A percentile compares a stretch with the other conserved stretches of the same genome.
These are phyloP conservation scores for Arachnomyces sp. DNA, from an alignment of 2,329 filamentous ascomycete genomes.

Conservation along the genomic window DNA sequence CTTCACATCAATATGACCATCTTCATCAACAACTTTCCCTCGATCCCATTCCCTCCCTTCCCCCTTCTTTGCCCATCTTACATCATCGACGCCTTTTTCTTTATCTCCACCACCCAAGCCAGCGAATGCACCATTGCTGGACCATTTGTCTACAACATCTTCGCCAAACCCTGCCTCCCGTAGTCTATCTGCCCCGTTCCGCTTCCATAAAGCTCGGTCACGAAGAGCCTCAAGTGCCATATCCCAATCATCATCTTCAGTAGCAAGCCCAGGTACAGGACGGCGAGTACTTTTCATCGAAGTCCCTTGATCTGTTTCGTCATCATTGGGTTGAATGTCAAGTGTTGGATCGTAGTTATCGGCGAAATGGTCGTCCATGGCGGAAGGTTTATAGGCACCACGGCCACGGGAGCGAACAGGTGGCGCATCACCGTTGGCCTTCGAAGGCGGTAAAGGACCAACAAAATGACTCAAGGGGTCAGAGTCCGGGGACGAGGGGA, in stretches of 20 bases:
- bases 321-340: constrained; percentile 30
- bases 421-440: constrained; percentile 31
- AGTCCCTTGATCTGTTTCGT: constrained; percentile 48
- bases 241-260: constrained; percentile 62
- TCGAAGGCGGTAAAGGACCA: constrained; percentile 55
- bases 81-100: constrained; percentile 58
- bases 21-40: constrained; percentile 51
- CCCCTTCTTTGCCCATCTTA: constrained; percentile 64
- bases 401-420: constrained; percentile 57
- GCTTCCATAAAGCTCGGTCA: constrained; percentile 70
- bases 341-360: constrained; percentile 50
- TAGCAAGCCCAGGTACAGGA: constrained; percentile 34
- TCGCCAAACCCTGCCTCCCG: constrained; percentile 71
- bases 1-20: constrained; percentile 45
- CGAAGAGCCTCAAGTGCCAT: constrained; percentile 67
- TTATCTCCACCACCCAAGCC: constrained; percentile 21
- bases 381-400: constrained; percentile 52
- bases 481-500: constrained; percentile 38
- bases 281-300: constrained; percentile 43
- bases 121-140: constrained; percentile 52
- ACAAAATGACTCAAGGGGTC: constrained; percentile 70
- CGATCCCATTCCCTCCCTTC: constrained; percentile 61
- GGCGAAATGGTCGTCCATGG: constrained; percentile 75
- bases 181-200: constrained; percentile 66
- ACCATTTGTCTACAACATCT: constrained; percentile 63